Percentiles rank a stretch among this genome's conserved stretches.
Evolutionary conservation across 2,329 filamentous ascomycete species (phyloP).

Genomic region (Sarocladium oryzae): DNA sequence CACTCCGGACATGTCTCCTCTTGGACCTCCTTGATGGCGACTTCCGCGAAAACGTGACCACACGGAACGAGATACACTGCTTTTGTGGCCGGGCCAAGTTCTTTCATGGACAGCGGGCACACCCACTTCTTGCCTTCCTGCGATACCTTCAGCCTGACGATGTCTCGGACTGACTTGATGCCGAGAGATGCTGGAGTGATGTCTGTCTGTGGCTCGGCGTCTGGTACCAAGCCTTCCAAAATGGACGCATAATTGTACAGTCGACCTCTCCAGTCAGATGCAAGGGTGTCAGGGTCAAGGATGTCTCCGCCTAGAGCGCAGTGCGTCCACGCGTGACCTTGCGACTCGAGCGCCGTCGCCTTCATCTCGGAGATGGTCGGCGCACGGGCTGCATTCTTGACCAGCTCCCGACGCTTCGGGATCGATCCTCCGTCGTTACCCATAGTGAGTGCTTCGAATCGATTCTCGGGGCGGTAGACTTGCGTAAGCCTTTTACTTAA

Average conservation of each 20-base stretch:
- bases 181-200: constrained; percentile 39
- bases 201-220: constrained; percentile 48
- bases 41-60: constrained; percentile 88
- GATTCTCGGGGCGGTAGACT: too few relatives aligned
- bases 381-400: constrained; percentile 82
- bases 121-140: constrained; percentile 54
- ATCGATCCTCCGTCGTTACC: constrained; percentile 98
- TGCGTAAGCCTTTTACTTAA: too few relatives aligned
- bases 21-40: constrained; percentile 73
- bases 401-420: constrained; percentile 89
- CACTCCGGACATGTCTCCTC: constrained; percentile 65
- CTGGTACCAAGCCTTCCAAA: constrained; percentile 53
- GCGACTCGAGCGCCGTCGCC: constrained; percentile 76
- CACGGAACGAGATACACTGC: constrained; percentile 90
- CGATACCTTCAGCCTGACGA: constrained; percentile 75
- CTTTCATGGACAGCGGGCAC: constrained; percentile 83
- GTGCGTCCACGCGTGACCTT: constrained; percentile 78
- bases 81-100: constrained; percentile 71
- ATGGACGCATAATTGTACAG: constrained; percentile 95
- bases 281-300: constrained; percentile 63
- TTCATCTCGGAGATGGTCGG: constrained; percentile 83
- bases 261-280: constrained; percentile 76
- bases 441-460: constrained; percentile 48
- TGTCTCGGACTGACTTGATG: constrained; percentile 79
- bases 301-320: constrained; percentile 79